Conservation (phyloP, 2,329 filamentous ascomycete species). For the Claviceps digitariae region DNA sequence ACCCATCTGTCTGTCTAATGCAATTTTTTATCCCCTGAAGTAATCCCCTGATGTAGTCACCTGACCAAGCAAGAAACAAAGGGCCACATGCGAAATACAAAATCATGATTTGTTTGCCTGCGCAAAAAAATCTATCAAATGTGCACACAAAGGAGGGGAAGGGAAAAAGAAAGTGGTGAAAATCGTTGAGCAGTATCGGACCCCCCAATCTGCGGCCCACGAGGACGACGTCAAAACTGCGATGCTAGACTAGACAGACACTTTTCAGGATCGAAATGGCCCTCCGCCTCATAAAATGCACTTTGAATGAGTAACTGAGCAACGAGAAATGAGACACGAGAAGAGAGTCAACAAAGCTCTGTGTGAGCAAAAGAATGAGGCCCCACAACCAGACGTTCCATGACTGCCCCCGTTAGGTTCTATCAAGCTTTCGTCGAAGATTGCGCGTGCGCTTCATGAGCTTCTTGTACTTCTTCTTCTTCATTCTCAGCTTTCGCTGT, state of each 20-base stretch:
- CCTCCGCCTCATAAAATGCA: constrained; percentile 13
- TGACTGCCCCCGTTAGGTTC: constrained; percentile 29
- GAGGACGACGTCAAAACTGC: constrained; percentile 12
- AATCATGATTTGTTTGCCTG: neutral
- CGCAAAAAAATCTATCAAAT: too few relatives aligned
- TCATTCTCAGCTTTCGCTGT: constrained; percentile 94
- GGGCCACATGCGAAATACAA: too few relatives aligned
- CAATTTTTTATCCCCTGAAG: neutral
- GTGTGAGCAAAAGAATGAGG: neutral
- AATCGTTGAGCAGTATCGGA: neutral
- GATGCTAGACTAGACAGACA: constrained; percentile 19
- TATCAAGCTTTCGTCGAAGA: constrained; percentile 70
- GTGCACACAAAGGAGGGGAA: neutral
- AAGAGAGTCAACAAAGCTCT: neutral
- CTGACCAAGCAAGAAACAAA: too few relatives aligned
- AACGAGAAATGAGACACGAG: neutral
- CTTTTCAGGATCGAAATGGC: constrained; percentile 8
- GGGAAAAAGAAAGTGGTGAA: neutral
- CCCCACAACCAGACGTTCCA: constrained; percentile 8
- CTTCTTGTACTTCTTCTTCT: constrained; percentile 99
- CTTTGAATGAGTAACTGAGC: neutral
- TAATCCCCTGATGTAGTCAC: too few relatives aligned
- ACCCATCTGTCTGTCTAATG: neutral
- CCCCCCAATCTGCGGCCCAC: constrained; percentile 12
- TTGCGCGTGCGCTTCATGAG: constrained; percentile 86